Conservation (phyloP, 2,329 filamentous ascomycete genomes). For the Bipolaris victoriae region DNA sequence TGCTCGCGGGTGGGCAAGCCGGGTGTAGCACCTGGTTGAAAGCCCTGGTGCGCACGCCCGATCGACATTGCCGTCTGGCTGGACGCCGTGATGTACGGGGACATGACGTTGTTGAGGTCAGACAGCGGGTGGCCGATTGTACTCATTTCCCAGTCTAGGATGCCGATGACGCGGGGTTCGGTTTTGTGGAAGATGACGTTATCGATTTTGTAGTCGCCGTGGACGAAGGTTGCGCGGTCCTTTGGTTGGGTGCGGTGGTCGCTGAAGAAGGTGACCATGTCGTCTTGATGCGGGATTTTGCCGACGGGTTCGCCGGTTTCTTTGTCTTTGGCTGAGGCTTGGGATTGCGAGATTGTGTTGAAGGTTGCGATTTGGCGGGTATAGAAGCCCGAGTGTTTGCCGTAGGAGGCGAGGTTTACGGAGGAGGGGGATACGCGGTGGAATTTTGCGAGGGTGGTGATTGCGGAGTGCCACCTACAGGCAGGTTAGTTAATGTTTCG, state of each 20-base stretch:
- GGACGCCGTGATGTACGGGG: constrained; percentile 52
- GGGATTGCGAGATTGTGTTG: constrained; percentile 75
- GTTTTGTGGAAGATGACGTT: constrained; percentile 78
- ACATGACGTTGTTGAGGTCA: constrained; percentile 80
- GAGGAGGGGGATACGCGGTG: constrained; percentile 73
- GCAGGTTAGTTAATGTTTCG: constrained; percentile 3
- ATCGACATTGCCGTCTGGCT: constrained; percentile 47
- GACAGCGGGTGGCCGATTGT: constrained; percentile 95
- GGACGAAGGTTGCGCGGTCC: constrained; percentile 80
- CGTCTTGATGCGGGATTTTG: constrained; percentile 80
- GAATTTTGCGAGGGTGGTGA: constrained; percentile 82
- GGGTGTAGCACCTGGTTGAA: constrained; percentile 67
- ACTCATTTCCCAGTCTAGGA: constrained; percentile 94
- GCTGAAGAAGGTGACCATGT: constrained; percentile 79
- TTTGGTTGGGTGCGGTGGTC: constrained; percentile 72
- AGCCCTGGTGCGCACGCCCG: constrained; percentile 56
- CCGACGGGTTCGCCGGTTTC: constrained; percentile 80
- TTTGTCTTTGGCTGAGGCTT: constrained; percentile 75
- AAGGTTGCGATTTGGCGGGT: constrained; percentile 85
- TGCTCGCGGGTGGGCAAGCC: constrained; percentile 69
- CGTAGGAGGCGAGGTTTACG: constrained; percentile 75
- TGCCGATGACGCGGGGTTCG: constrained; percentile 85
- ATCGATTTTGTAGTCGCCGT: constrained; percentile 91
- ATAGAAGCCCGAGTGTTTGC: constrained; percentile 79
- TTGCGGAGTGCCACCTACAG: constrained; percentile 77